phyloP scores from a whole-genome alignment of 208 protist species.

The Herpetomonas tarakana region DNA sequence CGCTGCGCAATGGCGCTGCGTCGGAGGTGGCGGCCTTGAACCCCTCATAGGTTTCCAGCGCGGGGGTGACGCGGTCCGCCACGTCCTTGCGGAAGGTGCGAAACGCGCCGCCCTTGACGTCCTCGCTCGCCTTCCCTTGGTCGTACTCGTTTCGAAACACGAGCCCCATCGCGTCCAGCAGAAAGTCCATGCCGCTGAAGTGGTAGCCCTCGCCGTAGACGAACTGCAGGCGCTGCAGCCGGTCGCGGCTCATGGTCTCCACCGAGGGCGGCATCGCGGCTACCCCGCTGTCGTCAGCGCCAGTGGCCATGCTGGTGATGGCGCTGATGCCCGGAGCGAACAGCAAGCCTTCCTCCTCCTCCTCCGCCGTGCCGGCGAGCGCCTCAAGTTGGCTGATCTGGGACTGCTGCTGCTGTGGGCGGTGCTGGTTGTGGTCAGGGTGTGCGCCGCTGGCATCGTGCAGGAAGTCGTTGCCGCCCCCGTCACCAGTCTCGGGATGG shows the following conservation, averaged over 20 bases:
- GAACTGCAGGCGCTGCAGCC: slow-evolving; percentile 26
- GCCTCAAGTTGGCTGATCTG: no score
- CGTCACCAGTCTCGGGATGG: no score
- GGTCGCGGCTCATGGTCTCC: slow-evolving; percentile 7
- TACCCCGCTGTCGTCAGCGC: background rate
- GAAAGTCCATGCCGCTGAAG: slow-evolving; percentile 43
- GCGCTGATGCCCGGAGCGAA: no score
- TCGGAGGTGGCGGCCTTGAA: slow-evolving; percentile 18
- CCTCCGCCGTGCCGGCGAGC: no score
- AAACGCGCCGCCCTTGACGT: slow-evolving; percentile 22
- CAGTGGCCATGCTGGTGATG: no score
- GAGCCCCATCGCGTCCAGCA: slow-evolving; percentile 43
- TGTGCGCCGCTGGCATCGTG: no score
- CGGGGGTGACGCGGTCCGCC: slow-evolving; percentile 17
- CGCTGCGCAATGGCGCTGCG: slow-evolving; percentile 37
- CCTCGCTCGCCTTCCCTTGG: background rate
- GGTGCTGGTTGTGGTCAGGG: no score
- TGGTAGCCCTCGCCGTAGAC: slow-evolving; percentile 46
- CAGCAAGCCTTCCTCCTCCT: no score
- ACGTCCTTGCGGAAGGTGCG: slow-evolving; percentile 30
- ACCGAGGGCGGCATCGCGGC: background rate
- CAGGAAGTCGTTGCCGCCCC: no score
- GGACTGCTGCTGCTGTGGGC: no score
- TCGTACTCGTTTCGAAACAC: slow-evolving; percentile 66
- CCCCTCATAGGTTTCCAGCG: slow-evolving; percentile 31